phyloP scores from a whole-genome alignment of 352 stramenopile species.

The Aphanomyces euteiches region DNA sequence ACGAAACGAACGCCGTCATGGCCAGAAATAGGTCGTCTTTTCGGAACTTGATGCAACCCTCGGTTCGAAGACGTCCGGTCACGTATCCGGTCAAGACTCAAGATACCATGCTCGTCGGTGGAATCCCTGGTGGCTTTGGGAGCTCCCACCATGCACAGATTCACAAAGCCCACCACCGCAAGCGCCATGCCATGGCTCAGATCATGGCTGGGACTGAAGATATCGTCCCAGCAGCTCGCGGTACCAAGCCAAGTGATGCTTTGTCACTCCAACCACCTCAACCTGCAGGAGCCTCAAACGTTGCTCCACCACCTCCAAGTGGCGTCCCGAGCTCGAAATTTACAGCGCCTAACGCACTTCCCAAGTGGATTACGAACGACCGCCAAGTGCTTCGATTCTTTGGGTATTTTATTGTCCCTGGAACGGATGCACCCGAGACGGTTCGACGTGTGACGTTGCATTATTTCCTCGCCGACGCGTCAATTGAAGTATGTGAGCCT shows the following conservation, averaged over 20 bases:
- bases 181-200: constrained; percentile 28
- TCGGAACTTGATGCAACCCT: no score
- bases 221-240: constrained; percentile 5
- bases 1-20: no score
- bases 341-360: constrained; percentile 5
- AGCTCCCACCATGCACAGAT: constrained; percentile 26
- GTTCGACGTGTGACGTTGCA: constrained; percentile 67
- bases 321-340: constrained; percentile 4
- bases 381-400: constrained; percentile 88
- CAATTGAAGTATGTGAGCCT: constrained; percentile 85
- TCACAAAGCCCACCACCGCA: constrained; percentile 15
- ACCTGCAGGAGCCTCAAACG: no score
- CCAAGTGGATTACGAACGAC: constrained; percentile 62
- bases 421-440: constrained; percentile 37
- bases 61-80: no score
- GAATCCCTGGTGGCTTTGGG: not conserved
- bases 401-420: constrained; percentile 78
- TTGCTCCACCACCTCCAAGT: not conserved
- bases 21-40: no score
- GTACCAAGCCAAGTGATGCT: not conserved
- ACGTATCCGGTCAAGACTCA: no score
- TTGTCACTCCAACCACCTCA: not conserved
- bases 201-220: constrained; percentile 27
- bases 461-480: constrained; percentile 80
- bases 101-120: no score